A percentile compares a stretch with the other conserved stretches of the same genome.
Conservation (phyloP, 352 stramenopile species). For the Globisporangium emineosum region DNA sequence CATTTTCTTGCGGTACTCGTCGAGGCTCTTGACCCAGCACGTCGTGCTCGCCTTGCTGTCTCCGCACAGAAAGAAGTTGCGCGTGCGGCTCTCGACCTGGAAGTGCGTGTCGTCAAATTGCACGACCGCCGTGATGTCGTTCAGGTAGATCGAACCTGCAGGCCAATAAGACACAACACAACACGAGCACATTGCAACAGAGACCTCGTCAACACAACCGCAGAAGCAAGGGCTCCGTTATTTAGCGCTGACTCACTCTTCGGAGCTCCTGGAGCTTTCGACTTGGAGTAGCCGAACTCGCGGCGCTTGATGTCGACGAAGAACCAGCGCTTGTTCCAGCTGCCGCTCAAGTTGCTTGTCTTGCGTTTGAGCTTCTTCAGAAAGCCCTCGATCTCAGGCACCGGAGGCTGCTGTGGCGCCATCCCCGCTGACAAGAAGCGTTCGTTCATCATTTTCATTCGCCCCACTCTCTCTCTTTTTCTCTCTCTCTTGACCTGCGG, state of each 20-base stretch:
- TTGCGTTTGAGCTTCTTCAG: slow-evolving; percentile 89
- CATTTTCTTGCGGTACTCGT: slow-evolving; percentile 56
- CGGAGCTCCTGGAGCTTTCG: slow-evolving; percentile 34
- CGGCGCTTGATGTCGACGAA: slow-evolving; percentile 72
- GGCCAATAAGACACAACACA: too few relatives aligned
- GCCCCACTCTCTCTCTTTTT: too few relatives aligned
- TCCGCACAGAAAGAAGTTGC: slow-evolving; percentile 83
- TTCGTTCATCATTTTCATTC: slow-evolving; percentile 11
- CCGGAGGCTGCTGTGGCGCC: slow-evolving; percentile 42
- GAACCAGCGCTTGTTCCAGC: slow-evolving; percentile 88
- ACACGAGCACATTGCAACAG: too few relatives aligned
- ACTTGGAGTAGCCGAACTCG: slow-evolving; percentile 75
- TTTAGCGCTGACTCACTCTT: slow-evolving; percentile 30
- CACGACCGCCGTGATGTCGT: slow-evolving; percentile 84
- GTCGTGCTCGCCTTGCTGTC: slow-evolving; percentile 80
- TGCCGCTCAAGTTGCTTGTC: slow-evolving; percentile 66
- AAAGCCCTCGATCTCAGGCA: slow-evolving; percentile 80
- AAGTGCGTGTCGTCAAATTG: slow-evolving; percentile 87
- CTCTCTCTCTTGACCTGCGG: neutral
- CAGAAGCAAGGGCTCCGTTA: too few relatives aligned
- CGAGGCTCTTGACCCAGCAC: slow-evolving; percentile 79
- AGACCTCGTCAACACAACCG: too few relatives aligned
- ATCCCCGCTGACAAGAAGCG: slow-evolving; percentile 12
- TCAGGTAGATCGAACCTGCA: slow-evolving; percentile 83
- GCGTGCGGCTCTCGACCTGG: slow-evolving; percentile 77